Percentiles rank a stretch among this genome's conserved stretches.
Evolutionary conservation across 768 basidiomycete species (phyloP).

Genomic region (Leccinum incarnatum): DNA sequence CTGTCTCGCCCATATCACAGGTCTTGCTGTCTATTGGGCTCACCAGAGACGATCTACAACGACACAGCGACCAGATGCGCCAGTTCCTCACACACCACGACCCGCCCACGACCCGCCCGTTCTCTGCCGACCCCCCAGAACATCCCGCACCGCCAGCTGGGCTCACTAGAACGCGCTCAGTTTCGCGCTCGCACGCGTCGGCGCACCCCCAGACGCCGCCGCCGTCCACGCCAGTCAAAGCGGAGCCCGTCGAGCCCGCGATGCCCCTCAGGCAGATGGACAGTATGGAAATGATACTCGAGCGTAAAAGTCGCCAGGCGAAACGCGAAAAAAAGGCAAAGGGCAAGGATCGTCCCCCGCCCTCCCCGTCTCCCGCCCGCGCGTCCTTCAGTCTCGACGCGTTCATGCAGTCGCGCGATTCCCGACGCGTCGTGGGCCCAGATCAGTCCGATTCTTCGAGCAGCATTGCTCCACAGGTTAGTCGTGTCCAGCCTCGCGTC

Average conservation of each 20-base stretch:
- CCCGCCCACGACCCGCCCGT: conserved; percentile 44
- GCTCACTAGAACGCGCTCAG: conserved; percentile 42
- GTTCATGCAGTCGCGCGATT: conserved; percentile 58
- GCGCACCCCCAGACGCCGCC: conserved; percentile 35
- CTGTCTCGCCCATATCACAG: conserved; percentile 66
- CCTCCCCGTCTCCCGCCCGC: conserved; percentile 53
- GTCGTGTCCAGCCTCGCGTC: conserved; percentile 26
- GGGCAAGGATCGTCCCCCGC: conserved; percentile 49
- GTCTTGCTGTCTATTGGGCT: conserved; percentile 70
- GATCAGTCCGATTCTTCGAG: conserved; percentile 32
- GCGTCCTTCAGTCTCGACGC: conserved; percentile 45
- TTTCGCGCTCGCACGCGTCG: conserved; percentile 51
- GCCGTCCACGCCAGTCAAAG: conserved; percentile 61
- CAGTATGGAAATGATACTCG: conserved; percentile 76
- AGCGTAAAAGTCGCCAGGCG: conserved; percentile 59
- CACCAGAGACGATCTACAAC: conserved; percentile 70
- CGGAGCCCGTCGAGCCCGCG: conserved; percentile 51
- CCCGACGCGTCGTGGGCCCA: conserved; percentile 35
- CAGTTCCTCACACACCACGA: conserved; percentile 65
- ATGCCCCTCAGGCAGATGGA: conserved; percentile 58
- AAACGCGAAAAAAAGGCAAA: conserved; percentile 48
- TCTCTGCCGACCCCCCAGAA: conserved; percentile 34
- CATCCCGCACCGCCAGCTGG: conserved; percentile 34
- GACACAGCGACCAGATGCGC: conserved; percentile 77
- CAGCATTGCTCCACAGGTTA: conserved; percentile 38